Percentiles rank a stretch among this genome's conserved stretches.
phyloP scores from a whole-genome alignment of 2,329 filamentous ascomycete species.

The Ilyonectria robusta region DNA sequence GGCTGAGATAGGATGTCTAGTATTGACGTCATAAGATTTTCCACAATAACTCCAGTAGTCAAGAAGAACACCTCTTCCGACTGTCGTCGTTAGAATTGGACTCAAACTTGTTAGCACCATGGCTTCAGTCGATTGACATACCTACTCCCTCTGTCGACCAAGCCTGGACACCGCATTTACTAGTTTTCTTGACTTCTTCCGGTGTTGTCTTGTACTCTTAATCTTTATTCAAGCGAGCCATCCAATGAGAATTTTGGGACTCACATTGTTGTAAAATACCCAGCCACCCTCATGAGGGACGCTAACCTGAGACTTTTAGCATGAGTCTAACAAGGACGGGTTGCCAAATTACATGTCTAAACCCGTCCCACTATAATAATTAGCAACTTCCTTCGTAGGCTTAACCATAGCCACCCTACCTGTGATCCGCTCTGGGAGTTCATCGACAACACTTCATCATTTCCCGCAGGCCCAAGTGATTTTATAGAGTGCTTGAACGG shows the following conservation, averaged over 20 bases:
- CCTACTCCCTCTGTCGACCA: constrained; percentile 9
- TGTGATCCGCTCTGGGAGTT: constrained; percentile 18
- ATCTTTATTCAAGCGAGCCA: neutral
- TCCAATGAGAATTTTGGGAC: neutral
- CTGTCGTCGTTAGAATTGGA: neutral
- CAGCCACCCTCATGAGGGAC: constrained; percentile 1
- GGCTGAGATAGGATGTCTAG: constrained; percentile 11
- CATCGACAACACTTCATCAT: constrained; percentile 11
- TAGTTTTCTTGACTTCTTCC: neutral
- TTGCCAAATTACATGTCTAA: neutral
- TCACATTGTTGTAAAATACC: constrained; percentile 18
- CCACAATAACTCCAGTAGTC: constrained; percentile 12
- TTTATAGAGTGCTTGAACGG: constrained; percentile 15
- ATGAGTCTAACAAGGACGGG: neutral
- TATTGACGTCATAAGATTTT: constrained; percentile 10
- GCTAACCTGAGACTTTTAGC: constrained; percentile 1
- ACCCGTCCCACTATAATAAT: constrained; percentile 11
- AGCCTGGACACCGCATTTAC: constrained; percentile 10
- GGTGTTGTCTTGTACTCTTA: neutral
- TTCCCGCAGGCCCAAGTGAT: constrained; percentile 12
- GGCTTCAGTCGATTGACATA: neutral
- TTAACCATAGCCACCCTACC: neutral
- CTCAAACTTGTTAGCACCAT: no score
- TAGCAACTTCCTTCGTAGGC: neutral
- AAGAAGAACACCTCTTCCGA: constrained; percentile 15